Evolutionary conservation across 1,284 basidiomycete species (phyloP).

Genomic region (Moesziomyces sp.): DNA sequence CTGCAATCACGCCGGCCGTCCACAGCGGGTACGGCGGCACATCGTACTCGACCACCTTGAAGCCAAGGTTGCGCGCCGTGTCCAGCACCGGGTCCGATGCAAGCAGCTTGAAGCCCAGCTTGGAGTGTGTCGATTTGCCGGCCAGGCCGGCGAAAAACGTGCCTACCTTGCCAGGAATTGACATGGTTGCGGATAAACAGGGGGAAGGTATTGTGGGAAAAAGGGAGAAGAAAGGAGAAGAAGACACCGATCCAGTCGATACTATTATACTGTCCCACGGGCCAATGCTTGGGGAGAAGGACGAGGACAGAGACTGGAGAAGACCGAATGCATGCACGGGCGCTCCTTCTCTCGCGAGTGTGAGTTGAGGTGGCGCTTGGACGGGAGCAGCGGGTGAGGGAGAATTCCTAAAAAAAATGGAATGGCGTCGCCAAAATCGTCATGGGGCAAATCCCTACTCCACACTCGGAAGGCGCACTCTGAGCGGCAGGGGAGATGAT

Average conservation of each 20-base stretch:
- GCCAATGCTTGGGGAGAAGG: not conserved
- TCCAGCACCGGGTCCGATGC: constrained; percentile 38
- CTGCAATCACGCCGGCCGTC: constrained; percentile 32
- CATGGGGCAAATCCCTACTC: too few species aligned
- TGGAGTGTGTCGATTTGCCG: constrained; percentile 38
- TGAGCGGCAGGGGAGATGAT: too few species aligned
- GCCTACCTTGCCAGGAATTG: constrained; percentile 28
- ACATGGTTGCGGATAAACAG: constrained; percentile 9
- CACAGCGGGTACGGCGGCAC: constrained; percentile 51
- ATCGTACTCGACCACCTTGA: constrained; percentile 57
- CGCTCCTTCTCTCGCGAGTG: too few species aligned
- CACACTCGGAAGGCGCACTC: too few species aligned
- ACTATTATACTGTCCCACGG: not conserved
- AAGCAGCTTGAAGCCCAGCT: constrained; percentile 51
- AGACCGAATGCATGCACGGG: too few species aligned
- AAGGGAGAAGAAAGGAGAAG: not conserved
- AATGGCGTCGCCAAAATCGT: too few species aligned
- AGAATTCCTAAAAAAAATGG: too few species aligned
- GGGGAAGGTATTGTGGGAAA: not conserved
- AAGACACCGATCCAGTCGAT: constrained; percentile 10
- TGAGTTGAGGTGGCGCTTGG: too few species aligned
- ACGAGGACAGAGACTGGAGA: not conserved
- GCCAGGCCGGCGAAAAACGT: constrained; percentile 24
- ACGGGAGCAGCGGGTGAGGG: too few species aligned
- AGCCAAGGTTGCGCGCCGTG: constrained; percentile 21